These are phyloP conservation scores for Arabidopsis thaliana DNA, from an alignment of 345 rosid genomes.

Conservation along the genomic window DNA sequence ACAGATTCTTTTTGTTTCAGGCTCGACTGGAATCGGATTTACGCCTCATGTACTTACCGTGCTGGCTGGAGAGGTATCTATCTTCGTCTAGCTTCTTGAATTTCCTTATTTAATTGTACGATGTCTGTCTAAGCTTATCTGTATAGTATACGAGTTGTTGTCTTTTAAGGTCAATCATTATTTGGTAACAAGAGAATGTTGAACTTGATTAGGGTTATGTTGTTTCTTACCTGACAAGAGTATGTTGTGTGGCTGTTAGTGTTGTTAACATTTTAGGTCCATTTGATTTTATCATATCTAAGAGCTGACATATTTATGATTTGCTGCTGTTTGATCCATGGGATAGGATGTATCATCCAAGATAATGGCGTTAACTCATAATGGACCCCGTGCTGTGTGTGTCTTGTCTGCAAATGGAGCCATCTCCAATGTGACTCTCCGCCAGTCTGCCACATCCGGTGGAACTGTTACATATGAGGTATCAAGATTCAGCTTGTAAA, in stretches of 20 bases:
- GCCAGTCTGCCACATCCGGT: slow-evolving; percentile 67
- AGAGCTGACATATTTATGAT: background rate
- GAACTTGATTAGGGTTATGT: background rate
- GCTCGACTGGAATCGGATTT: slow-evolving; percentile 74
- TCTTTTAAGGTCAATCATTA: background rate
- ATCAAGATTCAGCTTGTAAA: background rate
- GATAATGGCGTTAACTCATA: slow-evolving; percentile 72
- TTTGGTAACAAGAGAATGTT: slow-evolving; percentile 12
- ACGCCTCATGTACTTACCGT: slow-evolving; percentile 75
- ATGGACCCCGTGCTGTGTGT: slow-evolving; percentile 80
- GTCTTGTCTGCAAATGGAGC: slow-evolving; percentile 89
- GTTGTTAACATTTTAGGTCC: background rate
- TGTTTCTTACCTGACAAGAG: background rate
- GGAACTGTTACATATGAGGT: slow-evolving; percentile 90
- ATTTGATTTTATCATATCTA: background rate
- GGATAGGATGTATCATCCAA: slow-evolving; percentile 78
- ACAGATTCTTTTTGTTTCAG: slow-evolving; percentile 23
- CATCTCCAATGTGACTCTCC: slow-evolving; percentile 78
- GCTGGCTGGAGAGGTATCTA: slow-evolving; percentile 69
- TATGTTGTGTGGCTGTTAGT: background rate
- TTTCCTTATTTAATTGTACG: background rate
- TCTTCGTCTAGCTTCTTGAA: slow-evolving; percentile 9
- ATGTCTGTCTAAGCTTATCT: slow-evolving; percentile 11
- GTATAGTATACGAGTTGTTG: background rate
- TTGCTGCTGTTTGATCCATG: background rate